phyloP scores from a whole-genome alignment of 2,329 filamentous ascomycete genomes.

The Aspergillus sergii region DNA sequence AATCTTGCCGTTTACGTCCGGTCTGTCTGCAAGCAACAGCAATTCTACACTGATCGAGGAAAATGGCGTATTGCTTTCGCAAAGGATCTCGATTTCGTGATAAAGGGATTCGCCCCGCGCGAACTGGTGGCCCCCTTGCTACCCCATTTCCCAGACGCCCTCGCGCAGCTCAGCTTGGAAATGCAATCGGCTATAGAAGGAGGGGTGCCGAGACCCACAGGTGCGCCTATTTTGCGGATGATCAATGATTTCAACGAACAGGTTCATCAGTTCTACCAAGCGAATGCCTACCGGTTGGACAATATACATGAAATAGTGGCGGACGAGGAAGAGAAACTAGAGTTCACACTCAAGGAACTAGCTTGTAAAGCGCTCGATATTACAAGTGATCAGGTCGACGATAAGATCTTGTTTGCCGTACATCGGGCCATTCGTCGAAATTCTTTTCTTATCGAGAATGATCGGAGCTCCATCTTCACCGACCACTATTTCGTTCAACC shows the following conservation, averaged over 20 bases:
- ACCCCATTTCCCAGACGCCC: constrained; percentile 52
- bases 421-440: constrained; percentile 35
- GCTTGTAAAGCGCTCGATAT: constrained; percentile 37
- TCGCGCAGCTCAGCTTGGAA: constrained; percentile 28
- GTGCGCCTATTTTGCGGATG: constrained; percentile 37
- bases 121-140: constrained; percentile 51
- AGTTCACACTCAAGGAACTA: constrained; percentile 42
- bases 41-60: constrained; percentile 47
- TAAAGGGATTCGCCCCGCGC: constrained; percentile 52
- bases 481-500: constrained; percentile 54
- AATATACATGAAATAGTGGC: constrained; percentile 42
- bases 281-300: constrained; percentile 38
- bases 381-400: constrained; percentile 31
- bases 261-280: constrained; percentile 37
- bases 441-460: constrained; percentile 38
- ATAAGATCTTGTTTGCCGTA: constrained; percentile 37
- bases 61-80: constrained; percentile 46
- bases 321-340: constrained; percentile 36
- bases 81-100: constrained; percentile 49
- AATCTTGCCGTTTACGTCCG: constrained; percentile 45
- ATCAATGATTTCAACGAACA: constrained; percentile 38
- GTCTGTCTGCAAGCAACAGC: constrained; percentile 43
- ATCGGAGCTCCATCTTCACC: constrained; percentile 36
- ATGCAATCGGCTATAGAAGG: constrained; percentile 44
- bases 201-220: constrained; percentile 42